Base-by-base conservation (phyloP, 2,329 filamentous ascomycete species). In the Aspergillus intermedius region DNA sequence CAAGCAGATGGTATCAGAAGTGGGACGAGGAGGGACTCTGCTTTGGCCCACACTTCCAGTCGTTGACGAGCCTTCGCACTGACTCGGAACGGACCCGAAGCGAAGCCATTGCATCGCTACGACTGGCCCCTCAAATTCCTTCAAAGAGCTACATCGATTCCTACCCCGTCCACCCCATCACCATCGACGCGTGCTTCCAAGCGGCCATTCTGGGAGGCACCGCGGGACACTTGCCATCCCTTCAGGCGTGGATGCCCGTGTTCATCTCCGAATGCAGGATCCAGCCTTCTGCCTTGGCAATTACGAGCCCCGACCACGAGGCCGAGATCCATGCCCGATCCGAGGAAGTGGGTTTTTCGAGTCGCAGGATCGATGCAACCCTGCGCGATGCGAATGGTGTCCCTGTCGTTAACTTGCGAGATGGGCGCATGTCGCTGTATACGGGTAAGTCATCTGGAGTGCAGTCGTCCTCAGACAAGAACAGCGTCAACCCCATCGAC, bases 41-140 rank as follows among this genome's bases (percentile, higher is more conserved):
- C 46, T 54, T 40, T 21, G 49, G 51, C 13, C 19, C 35, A 10
- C 28, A 13, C 21, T 52, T 52, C 23, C 44, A 44, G 44, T 37
- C 41, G 21, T 15, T 49, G 17, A 41, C 22, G 10, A 28, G 23
- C 30, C 39, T 47, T 19, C 47, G 42, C n/a, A 30, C 25, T 30
- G 25, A 30, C 10, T 30, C 25, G 25, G 25, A 30, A 30, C 25
- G 25, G 10, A 12, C 25, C 25, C 25, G 25, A 30, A 30, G 10
- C 10, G 25, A 30, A 12, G 25, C 25, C 25, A 30, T 30, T 30
- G 25, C 25, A 10, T 30, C 25, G 25, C 10, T 30, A 30, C 25
- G 25, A 12, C 10, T 30, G 25, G 25, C 25, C 4, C 25, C 25
- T 30, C 9, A 30, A 30, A 30, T 30, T 30, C 10, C 25, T 4